These are phyloP conservation scores for Sphagnurus paluster DNA, from an alignment of 1,284 basidiomycete species.

Conservation along the genomic window DNA sequence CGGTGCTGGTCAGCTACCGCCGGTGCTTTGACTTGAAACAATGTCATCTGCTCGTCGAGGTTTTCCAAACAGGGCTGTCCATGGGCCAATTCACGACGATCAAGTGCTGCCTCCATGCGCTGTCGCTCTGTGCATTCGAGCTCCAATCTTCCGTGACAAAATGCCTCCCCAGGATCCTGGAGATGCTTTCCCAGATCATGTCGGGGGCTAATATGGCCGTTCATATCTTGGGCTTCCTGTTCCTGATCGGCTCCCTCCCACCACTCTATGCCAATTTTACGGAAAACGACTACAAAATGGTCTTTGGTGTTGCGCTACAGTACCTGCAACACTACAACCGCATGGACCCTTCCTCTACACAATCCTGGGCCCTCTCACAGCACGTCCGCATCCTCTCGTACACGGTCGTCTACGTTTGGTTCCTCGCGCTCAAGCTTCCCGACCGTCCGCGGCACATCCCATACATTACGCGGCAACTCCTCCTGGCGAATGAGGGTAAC, in stretches of 20 bases:
- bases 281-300: conserved; percentile 89
- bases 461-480: conserved; percentile 86
- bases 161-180: conserved; percentile 79
- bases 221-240: conserved; percentile 93
- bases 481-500: conserved; percentile 85
- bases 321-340: conserved; percentile 93
- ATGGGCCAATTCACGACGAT: conserved; percentile 77
- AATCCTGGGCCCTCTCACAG: conserved; percentile 90
- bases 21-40: conserved; percentile 74
- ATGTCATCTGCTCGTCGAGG: conserved; percentile 78
- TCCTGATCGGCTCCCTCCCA: conserved; percentile 79
- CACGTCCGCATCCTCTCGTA: conserved; percentile 95
- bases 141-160: conserved; percentile 84
- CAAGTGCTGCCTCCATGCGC: conserved; percentile 89
- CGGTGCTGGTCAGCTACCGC: conserved; percentile 88
- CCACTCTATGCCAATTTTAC: conserved; percentile 91
- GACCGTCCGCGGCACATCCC: conserved; percentile 84
- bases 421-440: conserved; percentile 84
- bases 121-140: conserved; percentile 90
- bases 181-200: conserved; percentile 93
- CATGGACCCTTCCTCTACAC: conserved; percentile 53
- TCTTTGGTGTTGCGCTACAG: conserved; percentile 93
- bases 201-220: conserved; percentile 92
- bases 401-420: conserved; percentile 95
- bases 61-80: conserved; percentile 80